Percentiles rank a stretch among this genome's conserved stretches.
Evolutionary conservation across 2,329 filamentous ascomycete species (phyloP).

Genomic region (Rhynchosporium secalis): DNA sequence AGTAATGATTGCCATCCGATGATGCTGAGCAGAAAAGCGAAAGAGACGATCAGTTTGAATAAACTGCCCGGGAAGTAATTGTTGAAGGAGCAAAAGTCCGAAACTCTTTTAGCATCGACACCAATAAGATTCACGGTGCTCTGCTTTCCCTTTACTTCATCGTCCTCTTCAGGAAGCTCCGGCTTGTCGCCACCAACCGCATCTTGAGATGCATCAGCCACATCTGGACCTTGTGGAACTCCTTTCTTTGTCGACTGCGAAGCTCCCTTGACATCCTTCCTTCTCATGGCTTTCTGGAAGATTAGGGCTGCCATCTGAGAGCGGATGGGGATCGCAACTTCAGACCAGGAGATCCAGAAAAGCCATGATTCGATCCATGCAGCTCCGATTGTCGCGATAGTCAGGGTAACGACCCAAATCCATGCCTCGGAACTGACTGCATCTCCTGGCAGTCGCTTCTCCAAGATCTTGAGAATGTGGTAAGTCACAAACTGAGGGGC

Average conservation of each 20-base stretch:
- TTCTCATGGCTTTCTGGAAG: conserved; percentile 74
- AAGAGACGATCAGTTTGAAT: conserved; percentile 64
- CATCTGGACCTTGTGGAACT: conserved; percentile 30
- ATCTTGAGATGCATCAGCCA: conserved; percentile 33
- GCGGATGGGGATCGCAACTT: conserved; percentile 65
- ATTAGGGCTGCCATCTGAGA: conserved; percentile 70
- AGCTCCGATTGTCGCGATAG: conserved; percentile 53
- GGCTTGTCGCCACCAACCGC: conserved; percentile 37
- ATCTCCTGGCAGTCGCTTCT: conserved; percentile 51
- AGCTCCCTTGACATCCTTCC: conserved; percentile 72
- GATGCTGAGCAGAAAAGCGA: conserved; percentile 65
- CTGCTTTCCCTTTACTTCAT: conserved; percentile 62
- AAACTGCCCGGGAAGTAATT: conserved; percentile 63
- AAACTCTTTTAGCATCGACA: conserved; percentile 70
- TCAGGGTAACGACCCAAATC: conserved; percentile 68
- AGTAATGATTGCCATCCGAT: conserved; percentile 71
- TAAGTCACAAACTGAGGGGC: conserved; percentile 70
- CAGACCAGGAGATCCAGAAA: conserved; percentile 65
- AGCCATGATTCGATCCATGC: conserved; percentile 64
- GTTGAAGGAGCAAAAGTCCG: conserved; percentile 67
- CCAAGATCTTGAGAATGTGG: conserved; percentile 64
- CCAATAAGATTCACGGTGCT: conserved; percentile 76
- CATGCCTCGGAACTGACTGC: conserved; percentile 56
- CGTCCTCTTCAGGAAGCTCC: conserved; percentile 43
- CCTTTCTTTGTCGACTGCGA: conserved; percentile 48